Evolutionary conservation across 129 eudicot species (phyloP), one percentile per base, ranked within the genome.

Genomic region (Cynara cardunculus): DNA sequence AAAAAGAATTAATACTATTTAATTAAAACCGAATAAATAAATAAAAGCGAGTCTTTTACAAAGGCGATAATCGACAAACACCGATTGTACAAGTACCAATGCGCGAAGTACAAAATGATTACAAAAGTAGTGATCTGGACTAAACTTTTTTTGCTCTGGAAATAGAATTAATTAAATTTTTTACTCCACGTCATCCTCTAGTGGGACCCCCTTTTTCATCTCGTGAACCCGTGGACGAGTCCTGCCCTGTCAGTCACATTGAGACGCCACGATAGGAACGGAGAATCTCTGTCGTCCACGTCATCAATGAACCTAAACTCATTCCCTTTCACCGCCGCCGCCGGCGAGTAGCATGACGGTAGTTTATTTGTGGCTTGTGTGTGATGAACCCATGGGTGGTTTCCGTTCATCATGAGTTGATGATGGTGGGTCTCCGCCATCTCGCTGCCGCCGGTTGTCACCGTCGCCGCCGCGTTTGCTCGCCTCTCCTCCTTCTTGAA

Each of bases 401-500:
- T 65, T 26, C 83, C 80, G 79, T 69, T 82, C 30, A 83, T 84
- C 81, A 71, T 71, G 32, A 82, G 90, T 59, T 86, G 87, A 26
- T 86, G 53, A 5, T 87, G 92, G 86, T 86, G 79, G 12, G 66
- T 76, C 56, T 73, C 86, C 14, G 83, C 19, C 31, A 62, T 68
- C 2, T 66, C 89, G 0, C 84, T 87, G 0, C 79, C 85, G 39
- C 66, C 80, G 7, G 83, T 14, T 65, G 75, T 68, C 71, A 80
- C 80, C 25, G 90, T 73, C 22, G 93, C 88, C 1, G 96, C 94
- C n/a, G 98, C 96, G 7, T 85, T 84, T 3, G 99, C 97, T 56
- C 99, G 78, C 66, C 97, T 85, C 80, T 94, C 99, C 72, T 94
- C 99, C 70, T 94, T 94, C 88, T 94, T 94, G 89, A 82, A 94